A percentile compares a stretch with the other conserved stretches of the same genome.
Conservation (phyloP, 805 yeast species). For the Starmerella stellata region DNA sequence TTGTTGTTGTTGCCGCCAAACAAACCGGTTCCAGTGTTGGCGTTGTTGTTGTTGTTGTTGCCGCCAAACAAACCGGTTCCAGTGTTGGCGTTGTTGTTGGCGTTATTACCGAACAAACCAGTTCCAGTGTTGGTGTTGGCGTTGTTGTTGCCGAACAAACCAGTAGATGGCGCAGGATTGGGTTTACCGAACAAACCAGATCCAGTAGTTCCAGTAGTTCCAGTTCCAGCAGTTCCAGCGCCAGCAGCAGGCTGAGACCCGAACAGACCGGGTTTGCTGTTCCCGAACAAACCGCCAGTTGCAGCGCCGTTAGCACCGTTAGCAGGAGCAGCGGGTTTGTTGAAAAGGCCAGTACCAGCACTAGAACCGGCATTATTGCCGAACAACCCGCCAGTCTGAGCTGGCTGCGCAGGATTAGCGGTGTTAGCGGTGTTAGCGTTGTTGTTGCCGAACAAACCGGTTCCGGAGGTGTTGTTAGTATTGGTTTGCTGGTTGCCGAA, state of each 20-base stretch:
- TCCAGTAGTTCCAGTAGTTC: not conserved
- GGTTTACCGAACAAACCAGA: slow-evolving; percentile 3
- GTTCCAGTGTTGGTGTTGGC: not conserved
- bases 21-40: slow-evolving; percentile 5
- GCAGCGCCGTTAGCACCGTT: too few species aligned
- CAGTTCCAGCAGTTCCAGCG: not conserved
- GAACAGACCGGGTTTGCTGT: not conserved
- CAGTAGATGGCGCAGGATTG: too few species aligned
- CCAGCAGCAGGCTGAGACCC: not conserved
- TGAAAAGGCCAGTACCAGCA: slow-evolving; percentile 12
- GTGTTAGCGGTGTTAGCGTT: not conserved
- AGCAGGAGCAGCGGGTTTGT: too few species aligned
- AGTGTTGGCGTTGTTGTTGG: slow-evolving; percentile 2
- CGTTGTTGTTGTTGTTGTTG: slow-evolving; percentile 1
- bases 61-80: slow-evolving; percentile 18
- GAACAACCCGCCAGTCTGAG: too few species aligned
- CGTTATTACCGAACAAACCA: slow-evolving; percentile 18
- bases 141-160: slow-evolving; percentile 15
- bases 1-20: slow-evolving; percentile 5
- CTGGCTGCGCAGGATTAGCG: too few species aligned
- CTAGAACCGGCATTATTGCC: slow-evolving; percentile 9
- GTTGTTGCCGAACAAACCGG: slow-evolving; percentile 16
- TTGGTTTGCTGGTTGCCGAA: too few species aligned
- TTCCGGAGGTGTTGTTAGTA: too few species aligned
- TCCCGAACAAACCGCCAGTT: too few species aligned